Evolutionary conservation across 148 eudicot genomes (phyloP), one percentile per base, ranked within the genome.

Genomic region (Beta vulgaris): DNA sequence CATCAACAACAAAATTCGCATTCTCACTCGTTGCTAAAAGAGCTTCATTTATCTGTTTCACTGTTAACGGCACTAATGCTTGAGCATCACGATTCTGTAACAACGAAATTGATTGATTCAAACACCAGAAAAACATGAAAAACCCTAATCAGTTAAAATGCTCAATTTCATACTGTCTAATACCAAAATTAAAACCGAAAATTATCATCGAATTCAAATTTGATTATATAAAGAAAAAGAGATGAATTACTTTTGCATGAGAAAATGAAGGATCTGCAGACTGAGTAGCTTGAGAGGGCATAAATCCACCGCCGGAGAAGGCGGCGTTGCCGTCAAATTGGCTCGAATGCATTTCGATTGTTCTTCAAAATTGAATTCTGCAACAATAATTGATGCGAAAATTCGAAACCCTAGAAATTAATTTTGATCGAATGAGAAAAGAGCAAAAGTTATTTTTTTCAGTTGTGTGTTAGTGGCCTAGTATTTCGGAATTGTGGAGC

Each of bases 41-140:
- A 44, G 98, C 93, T 77, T 85, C 89, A 18, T 76, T 86, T 36
- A 96, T 87, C 78, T 92, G 99, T 72, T 92, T 96, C 81, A 92
- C 90, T 0, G 99, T 96, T 48, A 89, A 79, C 8, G 98, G 99
- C 68, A 87, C 67, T 73, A 96, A 49, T 35, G 85, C 86, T 62
- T 90, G 93, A 7, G 77, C 42, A 72, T 93, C 97, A 26, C 96
- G 97, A 69, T 69, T 87, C 98, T 94, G 81, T 82, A 80, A 69
- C 64, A 36, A 18, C 28, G 51, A 70, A 23, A 53, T 37, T 8
- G 26, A 71, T 39, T 42, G 61, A 67, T 25, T 32, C 44, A 76
- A 32, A 68, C 35, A n/a, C 19, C 7, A 35, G 31, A 63, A 74
- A 14, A 15, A 32, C n/a, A 55, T 36, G 16, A 36, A 49, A 71